These are phyloP conservation scores for Corinectria fuckeliana DNA, from an alignment of 2,329 filamentous ascomycete genomes.

Conservation along the genomic window DNA sequence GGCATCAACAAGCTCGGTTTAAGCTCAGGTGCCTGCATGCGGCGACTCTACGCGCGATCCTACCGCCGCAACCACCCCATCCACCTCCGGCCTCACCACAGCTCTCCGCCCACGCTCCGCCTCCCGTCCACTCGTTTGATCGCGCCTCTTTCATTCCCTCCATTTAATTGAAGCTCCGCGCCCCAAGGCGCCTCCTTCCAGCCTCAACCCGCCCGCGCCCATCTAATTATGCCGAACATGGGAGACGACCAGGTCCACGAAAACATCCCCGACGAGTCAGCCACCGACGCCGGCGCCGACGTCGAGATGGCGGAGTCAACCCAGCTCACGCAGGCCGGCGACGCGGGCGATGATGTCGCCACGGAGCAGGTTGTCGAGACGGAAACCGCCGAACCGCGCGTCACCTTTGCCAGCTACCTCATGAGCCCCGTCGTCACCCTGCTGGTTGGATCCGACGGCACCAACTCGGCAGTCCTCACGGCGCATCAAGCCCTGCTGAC, in stretches of 20 bases:
- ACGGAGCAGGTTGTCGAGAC: slow-evolving; percentile 48
- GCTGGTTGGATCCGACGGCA: slow-evolving; percentile 67
- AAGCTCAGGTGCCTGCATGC: slow-evolving; percentile 6
- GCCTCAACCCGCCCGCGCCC: slow-evolving; percentile 13
- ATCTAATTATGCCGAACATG: slow-evolving; percentile 41
- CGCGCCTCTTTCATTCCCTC: slow-evolving; percentile 13
- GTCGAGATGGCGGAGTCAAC: slow-evolving; percentile 48
- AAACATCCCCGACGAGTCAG: slow-evolving; percentile 24
- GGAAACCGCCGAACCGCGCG: slow-evolving; percentile 44
- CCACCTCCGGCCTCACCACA: not conserved
- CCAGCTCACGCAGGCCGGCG: slow-evolving; percentile 33
- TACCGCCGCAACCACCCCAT: not conserved
- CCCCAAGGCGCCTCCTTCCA: not conserved
- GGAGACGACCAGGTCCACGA: slow-evolving; percentile 32
- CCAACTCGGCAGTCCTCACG: slow-evolving; percentile 69
- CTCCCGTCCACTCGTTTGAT: not conserved
- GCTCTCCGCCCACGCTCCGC: not conserved
- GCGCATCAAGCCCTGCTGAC: slow-evolving; percentile 81
- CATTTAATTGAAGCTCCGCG: not conserved
- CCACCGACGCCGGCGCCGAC: slow-evolving; percentile 41
- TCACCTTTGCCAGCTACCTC: slow-evolving; percentile 65
- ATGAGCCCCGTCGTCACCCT: slow-evolving; percentile 73
- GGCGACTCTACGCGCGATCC: not conserved
- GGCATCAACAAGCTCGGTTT: slow-evolving; percentile 23
- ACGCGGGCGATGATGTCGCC: slow-evolving; percentile 42